phyloP scores from a whole-genome alignment of 176 grass and related monocot genomes.

The Phoenix roebelenii region DNA sequence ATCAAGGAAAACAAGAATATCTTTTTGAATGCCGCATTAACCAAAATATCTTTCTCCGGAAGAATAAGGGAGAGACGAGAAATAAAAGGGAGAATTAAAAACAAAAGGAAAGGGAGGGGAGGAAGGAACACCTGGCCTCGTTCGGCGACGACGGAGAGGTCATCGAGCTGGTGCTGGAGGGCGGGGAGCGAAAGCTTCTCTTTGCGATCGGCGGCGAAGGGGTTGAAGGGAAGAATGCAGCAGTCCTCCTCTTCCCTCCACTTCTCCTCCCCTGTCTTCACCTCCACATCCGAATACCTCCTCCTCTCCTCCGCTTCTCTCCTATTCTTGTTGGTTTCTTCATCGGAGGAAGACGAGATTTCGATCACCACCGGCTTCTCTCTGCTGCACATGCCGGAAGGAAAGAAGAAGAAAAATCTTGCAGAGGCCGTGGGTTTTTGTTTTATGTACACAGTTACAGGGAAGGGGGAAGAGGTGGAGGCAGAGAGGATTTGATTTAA shows the following conservation, averaged over 20 bases:
- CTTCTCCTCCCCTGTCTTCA: conserved; percentile 49
- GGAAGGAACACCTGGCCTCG: conserved; percentile 45
- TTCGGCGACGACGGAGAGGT: conserved; percentile 39
- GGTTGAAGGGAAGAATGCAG: conserved; percentile 44
- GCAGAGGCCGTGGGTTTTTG: no score
- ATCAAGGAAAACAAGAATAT: no score
- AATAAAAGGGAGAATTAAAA: neutral
- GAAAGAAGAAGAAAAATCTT: no score
- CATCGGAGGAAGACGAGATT: conserved; percentile 24
- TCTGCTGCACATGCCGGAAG: no score
- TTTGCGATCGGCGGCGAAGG: conserved; percentile 7
- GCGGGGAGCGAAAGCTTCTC: conserved; percentile 1
- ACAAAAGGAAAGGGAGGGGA: neutral
- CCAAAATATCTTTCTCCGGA: no score
- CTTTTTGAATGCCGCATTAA: no score
- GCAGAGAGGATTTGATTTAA: no score
- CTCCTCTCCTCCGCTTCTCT: neutral
- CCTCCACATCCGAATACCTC: conserved; percentile 37
- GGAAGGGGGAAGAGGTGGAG: no score
- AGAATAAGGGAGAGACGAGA: no score
- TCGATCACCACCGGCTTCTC: conserved; percentile 20
- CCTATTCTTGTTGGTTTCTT: no score
- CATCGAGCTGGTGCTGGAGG: conserved; percentile 10
- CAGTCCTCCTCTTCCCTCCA: conserved; percentile 54
- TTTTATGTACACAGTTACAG: no score